Evolutionary conservation across 148 eudicot species (phyloP).

Genomic region (Chenopodium quinoa): DNA sequence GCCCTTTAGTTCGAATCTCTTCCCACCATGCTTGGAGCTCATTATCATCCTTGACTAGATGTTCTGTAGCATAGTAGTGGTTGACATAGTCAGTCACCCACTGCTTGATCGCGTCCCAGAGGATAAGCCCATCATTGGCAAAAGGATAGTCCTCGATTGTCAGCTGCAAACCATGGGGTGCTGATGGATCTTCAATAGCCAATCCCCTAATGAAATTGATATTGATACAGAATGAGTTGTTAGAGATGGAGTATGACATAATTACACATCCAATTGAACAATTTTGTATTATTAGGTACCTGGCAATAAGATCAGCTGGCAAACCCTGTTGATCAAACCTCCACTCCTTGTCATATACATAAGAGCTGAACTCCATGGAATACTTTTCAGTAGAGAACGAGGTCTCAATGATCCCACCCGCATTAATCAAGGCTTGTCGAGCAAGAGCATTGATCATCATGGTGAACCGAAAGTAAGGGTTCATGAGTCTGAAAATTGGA

Average conservation of each 20-base stretch:
- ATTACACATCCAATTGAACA: neutral
- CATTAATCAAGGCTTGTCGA: constrained; percentile 67
- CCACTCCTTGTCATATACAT: constrained; percentile 64
- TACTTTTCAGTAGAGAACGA: constrained; percentile 55
- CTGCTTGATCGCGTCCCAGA: constrained; percentile 65
- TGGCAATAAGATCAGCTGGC: constrained; percentile 67
- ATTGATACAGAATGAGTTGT: neutral
- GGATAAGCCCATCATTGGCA: constrained; percentile 68
- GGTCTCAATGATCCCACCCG: constrained; percentile 59
- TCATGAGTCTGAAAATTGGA: constrained; percentile 66
- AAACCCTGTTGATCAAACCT: constrained; percentile 65
- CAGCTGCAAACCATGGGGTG: constrained; percentile 68
- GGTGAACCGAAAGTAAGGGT: constrained; percentile 82
- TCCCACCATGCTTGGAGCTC: constrained; percentile 87
- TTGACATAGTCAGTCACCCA: constrained; percentile 71
- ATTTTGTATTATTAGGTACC: constrained; percentile 32
- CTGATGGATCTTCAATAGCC: constrained; percentile 44
- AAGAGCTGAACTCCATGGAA: constrained; percentile 64
- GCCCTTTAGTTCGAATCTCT: constrained; percentile 60
- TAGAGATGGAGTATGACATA: neutral
- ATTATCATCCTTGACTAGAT: constrained; percentile 36
- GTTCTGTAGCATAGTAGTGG: constrained; percentile 44
- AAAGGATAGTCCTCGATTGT: constrained; percentile 72
- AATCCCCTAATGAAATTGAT: constrained; percentile 16
- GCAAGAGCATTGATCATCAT: constrained; percentile 93